These are phyloP conservation scores for Ustilago shanxiensis DNA, from an alignment of 1,284 basidiomycete species.

Conservation along the genomic window DNA sequence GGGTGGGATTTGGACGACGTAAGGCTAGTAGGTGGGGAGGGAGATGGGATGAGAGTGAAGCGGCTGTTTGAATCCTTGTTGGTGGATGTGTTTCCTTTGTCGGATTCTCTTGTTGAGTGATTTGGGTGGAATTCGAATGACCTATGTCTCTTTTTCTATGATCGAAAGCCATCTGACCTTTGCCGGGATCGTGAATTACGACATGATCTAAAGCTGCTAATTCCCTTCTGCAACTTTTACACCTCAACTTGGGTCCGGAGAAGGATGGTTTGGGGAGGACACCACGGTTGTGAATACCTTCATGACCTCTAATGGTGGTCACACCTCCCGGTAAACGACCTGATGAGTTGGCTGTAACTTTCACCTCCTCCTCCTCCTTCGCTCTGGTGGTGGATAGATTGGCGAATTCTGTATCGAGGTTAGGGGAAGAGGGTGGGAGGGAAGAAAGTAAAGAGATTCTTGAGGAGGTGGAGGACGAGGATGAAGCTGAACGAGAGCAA, in stretches of 20 bases:
- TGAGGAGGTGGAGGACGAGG: conserved; percentile 10
- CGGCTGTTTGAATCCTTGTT: conserved; percentile 48
- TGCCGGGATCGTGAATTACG: conserved; percentile 64
- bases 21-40: conserved; percentile 63
- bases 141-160: conserved; percentile 51
- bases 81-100: too few species aligned
- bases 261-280: conserved; percentile 41
- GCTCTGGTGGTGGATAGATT: conserved; percentile 16
- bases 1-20: too few species aligned
- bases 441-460: conserved; percentile 19
- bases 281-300: conserved; percentile 37
- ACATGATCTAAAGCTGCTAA: conserved; percentile 63
- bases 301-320: conserved; percentile 42
- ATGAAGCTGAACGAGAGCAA: conserved; percentile 17
- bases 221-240: conserved; percentile 64
- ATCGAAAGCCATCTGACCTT: conserved; percentile 65
- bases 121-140: conserved; percentile 4
- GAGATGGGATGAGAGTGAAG: conserved; percentile 50
- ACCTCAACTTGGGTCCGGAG: conserved; percentile 52
- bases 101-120: conserved; percentile 4
- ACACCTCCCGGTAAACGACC: conserved; percentile 57
- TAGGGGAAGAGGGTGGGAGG: conserved; percentile 3
- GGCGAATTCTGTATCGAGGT: conserved; percentile 8
- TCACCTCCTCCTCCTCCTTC: too few species aligned
- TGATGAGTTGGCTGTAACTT: conserved; percentile 47